Evolutionary conservation across 179 eudicot genomes (phyloP).

Genomic region (Pouteria campechiana): DNA sequence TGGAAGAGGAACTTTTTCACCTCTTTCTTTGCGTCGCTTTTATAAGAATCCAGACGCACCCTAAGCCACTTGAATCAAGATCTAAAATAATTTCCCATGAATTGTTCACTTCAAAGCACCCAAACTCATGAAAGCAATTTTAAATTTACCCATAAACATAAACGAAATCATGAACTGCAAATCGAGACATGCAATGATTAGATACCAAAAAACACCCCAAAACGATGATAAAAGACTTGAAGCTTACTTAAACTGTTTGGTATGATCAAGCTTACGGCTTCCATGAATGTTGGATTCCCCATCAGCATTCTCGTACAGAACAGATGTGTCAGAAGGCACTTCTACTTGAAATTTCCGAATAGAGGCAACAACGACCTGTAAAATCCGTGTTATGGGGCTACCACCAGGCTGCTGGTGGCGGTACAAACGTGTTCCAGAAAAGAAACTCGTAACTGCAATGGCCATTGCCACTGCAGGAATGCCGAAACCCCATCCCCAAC

Average conservation of each 20-base stretch:
- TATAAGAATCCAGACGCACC: too few relatives aligned
- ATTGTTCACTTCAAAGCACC: too few relatives aligned
- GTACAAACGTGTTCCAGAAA: conserved; percentile 38
- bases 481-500: conserved; percentile 63
- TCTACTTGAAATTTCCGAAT: conserved; percentile 19
- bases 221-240: too few relatives aligned
- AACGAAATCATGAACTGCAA: too few relatives aligned
- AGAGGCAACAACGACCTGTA: conserved; percentile 43
- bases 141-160: too few relatives aligned
- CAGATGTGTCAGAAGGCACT: conserved; percentile 30
- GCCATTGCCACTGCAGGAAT: conserved; percentile 60
- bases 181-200: too few relatives aligned
- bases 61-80: too few relatives aligned
- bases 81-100: too few relatives aligned
- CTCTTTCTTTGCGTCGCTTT: too few relatives aligned
- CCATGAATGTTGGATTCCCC: conserved; percentile 34
- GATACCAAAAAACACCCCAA: too few relatives aligned
- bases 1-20: too few relatives aligned
- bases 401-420: conserved; percentile 46
- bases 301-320: conserved; percentile 34
- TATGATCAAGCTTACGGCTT: conserved; percentile 54
- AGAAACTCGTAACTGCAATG: conserved; percentile 34
- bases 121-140: too few relatives aligned
- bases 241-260: conserved; percentile 23
- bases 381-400: conserved; percentile 45